Evolutionary conservation across 257 asterid genomes (phyloP).

Genomic region (Cordia subcordata): DNA sequence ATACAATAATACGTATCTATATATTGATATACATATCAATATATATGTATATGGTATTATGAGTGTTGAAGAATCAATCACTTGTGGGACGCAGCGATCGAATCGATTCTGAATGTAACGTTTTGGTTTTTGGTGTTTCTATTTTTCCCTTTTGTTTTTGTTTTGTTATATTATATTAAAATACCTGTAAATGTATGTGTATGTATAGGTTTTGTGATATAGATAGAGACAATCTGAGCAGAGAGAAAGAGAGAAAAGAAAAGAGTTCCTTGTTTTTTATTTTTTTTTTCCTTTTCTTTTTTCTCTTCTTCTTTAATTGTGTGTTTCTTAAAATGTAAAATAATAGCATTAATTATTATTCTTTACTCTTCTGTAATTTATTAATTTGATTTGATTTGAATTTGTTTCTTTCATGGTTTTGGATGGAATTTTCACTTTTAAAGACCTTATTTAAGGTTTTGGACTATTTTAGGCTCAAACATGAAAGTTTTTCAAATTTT

Average conservation of each 20-base stretch:
- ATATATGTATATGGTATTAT: background rate
- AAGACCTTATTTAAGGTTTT: no score
- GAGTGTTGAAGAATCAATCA: constrained; percentile 21
- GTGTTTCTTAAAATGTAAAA: no score
- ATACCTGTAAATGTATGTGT: background rate
- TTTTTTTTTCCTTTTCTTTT: no score
- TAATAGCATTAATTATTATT: no score
- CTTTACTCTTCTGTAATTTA: no score
- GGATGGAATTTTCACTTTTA: no score
- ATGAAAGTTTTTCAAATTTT: no score
- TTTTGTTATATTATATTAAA: background rate
- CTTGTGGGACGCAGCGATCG: constrained; percentile 33
- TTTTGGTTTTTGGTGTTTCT: constrained; percentile 6
- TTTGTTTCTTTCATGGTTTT: no score
- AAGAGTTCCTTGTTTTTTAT: background rate
- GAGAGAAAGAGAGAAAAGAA: background rate
- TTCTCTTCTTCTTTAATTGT: no score
- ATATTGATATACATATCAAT: background rate
- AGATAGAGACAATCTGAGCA: background rate
- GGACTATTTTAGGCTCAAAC: no score
- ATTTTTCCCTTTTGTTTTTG: background rate
- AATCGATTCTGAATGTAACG: constrained; percentile 36
- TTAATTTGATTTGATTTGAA: no score
- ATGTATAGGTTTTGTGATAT: background rate
- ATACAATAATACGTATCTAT: constrained; percentile 6